Conservation (phyloP, 2,329 filamentous ascomycete species). For the Huntiella bhutanensis region DNA sequence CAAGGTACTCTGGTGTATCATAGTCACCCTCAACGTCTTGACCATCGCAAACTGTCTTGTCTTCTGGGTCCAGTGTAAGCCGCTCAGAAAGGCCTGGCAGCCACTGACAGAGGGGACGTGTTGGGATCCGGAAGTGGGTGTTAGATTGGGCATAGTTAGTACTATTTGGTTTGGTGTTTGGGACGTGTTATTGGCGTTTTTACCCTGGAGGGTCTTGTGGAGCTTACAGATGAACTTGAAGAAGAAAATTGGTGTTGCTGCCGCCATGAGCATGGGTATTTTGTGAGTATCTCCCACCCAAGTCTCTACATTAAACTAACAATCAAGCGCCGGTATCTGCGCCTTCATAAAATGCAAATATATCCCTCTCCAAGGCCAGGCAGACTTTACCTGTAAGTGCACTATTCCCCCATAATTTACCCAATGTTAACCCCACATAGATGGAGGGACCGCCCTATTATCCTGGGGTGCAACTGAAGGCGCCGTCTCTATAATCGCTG, state of each 20-base stretch:
- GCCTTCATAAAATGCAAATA: constrained; percentile 8
- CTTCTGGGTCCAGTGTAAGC: constrained; percentile 16
- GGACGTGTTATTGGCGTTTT: constrained; percentile 14
- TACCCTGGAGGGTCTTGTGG: constrained; percentile 16
- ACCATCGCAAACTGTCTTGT: constrained; percentile 14
- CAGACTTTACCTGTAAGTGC: constrained; percentile 7
- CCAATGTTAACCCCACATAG: not conserved
- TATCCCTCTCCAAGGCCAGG: not conserved
- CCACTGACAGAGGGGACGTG: constrained; percentile 14
- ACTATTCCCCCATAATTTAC: not conserved
- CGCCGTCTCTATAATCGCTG: constrained; percentile 13
- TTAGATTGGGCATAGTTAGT: constrained; percentile 6
- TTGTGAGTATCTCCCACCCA: constrained; percentile 13
- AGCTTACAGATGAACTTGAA: constrained; percentile 15
- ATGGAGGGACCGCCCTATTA: constrained; percentile 7
- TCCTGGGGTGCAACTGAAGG: constrained; percentile 13
- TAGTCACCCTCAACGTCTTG: constrained; percentile 15
- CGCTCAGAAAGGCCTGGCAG: constrained; percentile 15
- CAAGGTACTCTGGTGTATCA: constrained; percentile 15
- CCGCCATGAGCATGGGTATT: constrained; percentile 16
- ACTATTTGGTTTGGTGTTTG: constrained; percentile 12
- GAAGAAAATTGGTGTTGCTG: constrained; percentile 16
- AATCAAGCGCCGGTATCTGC: constrained; percentile 4
- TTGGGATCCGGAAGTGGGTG: constrained; percentile 11
- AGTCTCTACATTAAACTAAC: not conserved